Evolutionary conservation across 2,329 filamentous ascomycete genomes (phyloP).

Genomic region (Colletotrichum agaves): DNA sequence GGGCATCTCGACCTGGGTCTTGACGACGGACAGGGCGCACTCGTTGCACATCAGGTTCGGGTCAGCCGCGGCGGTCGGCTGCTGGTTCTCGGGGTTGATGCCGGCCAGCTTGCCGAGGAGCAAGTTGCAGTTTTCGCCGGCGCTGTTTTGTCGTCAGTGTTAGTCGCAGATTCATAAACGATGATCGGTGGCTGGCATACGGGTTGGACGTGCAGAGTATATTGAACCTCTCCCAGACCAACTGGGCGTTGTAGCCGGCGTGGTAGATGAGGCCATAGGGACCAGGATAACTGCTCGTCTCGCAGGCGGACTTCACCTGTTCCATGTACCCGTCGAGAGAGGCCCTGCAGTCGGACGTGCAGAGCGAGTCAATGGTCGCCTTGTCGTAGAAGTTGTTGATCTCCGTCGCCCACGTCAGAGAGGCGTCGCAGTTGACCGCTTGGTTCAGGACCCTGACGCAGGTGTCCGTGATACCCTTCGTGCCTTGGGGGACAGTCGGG

Average conservation of each 20-base stretch:
- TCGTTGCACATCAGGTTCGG: not conserved
- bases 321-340: not conserved
- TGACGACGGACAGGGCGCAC: not conserved
- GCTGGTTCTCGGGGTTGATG: not conserved
- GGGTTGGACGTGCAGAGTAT: not conserved
- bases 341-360: not conserved
- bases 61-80: not conserved
- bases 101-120: not conserved
- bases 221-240: not conserved
- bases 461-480: not conserved
- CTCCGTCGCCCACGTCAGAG: not conserved
- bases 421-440: not conserved
- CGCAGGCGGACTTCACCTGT: slow-evolving; percentile 7
- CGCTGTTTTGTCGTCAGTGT: not conserved
- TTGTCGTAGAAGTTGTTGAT: not conserved
- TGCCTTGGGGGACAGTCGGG: not conserved
- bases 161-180: not conserved
- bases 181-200: not conserved
- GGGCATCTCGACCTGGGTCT: not conserved
- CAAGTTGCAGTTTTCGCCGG: not conserved
- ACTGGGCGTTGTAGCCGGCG: not conserved
- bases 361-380: not conserved
- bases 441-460: not conserved
- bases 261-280: not conserved
- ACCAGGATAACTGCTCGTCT: not conserved